These are phyloP conservation scores for Athelia psychrophila DNA, from an alignment of 1,284 basidiomycete species.

Conservation along the genomic window DNA sequence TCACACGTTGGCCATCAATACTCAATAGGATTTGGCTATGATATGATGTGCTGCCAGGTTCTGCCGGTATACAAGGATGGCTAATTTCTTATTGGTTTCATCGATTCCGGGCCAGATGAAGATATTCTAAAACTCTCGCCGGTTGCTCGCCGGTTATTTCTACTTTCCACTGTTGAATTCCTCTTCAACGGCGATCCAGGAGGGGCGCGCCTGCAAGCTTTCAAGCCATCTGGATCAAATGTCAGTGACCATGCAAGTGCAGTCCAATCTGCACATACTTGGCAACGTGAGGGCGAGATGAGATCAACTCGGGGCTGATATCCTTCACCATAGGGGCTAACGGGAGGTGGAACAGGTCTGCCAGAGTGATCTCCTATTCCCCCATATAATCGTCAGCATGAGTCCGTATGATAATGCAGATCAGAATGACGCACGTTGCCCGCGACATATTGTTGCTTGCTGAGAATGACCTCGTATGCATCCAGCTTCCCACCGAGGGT, in stretches of 20 bases:
- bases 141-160: no score
- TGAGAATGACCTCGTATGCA: slow-evolving; percentile 48
- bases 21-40: no score
- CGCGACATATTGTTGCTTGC: slow-evolving; percentile 50
- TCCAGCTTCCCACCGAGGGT: slow-evolving; percentile 37
- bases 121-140: no score
- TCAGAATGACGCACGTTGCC: slow-evolving; percentile 40
- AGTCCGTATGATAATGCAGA: neutral
- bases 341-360: slow-evolving; percentile 33
- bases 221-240: slow-evolving; percentile 31
- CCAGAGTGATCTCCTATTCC: slow-evolving; percentile 29
- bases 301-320: slow-evolving; percentile 20
- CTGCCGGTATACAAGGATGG: no score
- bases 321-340: slow-evolving; percentile 21
- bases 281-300: slow-evolving; percentile 25
- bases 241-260: neutral
- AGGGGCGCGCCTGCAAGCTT: slow-evolving; percentile 29
- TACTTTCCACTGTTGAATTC: no score
- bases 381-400: neutral
- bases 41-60: no score
- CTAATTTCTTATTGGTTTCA: no score
- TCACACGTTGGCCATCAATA: no score
- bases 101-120: no score
- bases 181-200: slow-evolving; percentile 35
- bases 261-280: slow-evolving; percentile 16